Conservation (phyloP, 2,329 filamentous ascomycete genomes). For the Trichoderma lentiforme region DNA sequence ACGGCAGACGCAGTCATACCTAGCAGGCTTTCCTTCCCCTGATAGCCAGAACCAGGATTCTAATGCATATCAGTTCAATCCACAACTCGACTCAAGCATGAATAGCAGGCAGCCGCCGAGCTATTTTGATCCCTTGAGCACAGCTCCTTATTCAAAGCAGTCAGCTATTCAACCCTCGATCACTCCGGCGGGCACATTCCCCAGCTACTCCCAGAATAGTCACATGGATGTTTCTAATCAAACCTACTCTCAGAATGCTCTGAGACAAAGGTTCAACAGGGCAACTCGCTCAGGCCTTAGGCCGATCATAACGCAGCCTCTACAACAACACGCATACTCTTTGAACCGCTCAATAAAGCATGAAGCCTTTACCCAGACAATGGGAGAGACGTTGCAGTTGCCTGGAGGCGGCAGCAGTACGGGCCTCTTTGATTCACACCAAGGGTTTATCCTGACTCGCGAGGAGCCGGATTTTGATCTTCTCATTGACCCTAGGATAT, state of each 20-base stretch:
- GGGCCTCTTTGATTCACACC: neutral
- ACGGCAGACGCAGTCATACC: neutral
- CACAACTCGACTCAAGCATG: neutral
- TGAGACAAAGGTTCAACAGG: neutral
- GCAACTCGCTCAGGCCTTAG: neutral
- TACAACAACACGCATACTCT: neutral
- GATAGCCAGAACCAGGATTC: neutral
- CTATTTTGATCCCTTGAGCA: neutral
- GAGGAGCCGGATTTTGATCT: neutral
- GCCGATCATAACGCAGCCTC: neutral
- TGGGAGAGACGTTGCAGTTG: neutral
- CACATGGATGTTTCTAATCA: neutral
- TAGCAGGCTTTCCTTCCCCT: neutral
- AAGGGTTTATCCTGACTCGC: neutral
- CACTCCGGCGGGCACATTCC: neutral
- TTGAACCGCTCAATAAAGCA: neutral
- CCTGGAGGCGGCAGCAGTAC: neutral
- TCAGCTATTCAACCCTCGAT: neutral
- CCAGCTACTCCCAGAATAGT: neutral
- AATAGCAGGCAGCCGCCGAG: neutral
- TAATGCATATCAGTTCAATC: neutral
- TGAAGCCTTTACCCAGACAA: no score
- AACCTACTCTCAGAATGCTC: neutral
- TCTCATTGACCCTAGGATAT: neutral
- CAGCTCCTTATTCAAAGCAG: neutral